phyloP scores from a whole-genome alignment of 2,329 filamentous ascomycete genomes.

The Claviceps cyperi region DNA sequence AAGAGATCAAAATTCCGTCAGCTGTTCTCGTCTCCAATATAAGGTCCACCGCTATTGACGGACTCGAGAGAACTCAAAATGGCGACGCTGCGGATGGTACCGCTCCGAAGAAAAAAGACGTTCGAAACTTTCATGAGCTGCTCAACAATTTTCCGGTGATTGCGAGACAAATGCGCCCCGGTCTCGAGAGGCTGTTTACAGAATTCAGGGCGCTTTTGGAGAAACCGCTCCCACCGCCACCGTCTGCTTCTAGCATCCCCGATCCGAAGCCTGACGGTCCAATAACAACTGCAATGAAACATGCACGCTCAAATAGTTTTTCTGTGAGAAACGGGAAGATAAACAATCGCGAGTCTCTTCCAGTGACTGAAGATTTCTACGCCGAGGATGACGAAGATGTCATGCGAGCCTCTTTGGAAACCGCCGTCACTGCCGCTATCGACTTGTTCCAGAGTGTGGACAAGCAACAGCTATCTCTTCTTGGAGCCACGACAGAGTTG shows the following conservation, averaged over 20 bases:
- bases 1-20: slow-evolving; percentile 56
- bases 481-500: slow-evolving; percentile 85
- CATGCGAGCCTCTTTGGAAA: slow-evolving; percentile 80
- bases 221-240: slow-evolving; percentile 66
- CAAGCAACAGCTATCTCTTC: slow-evolving; percentile 80
- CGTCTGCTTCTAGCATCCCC: slow-evolving; percentile 43
- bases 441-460: slow-evolving; percentile 93
- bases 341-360: slow-evolving; percentile 22
- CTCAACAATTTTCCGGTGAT: slow-evolving; percentile 91
- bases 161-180: slow-evolving; percentile 86
- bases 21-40: slow-evolving; percentile 41
- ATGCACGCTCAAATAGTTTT: slow-evolving; percentile 37
- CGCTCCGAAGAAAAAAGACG: slow-evolving; percentile 61
- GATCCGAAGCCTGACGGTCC: slow-evolving; percentile 44
- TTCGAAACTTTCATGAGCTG: slow-evolving; percentile 80
- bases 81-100: slow-evolving; percentile 27
- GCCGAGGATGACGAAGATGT: slow-evolving; percentile 83
- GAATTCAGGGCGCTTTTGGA: slow-evolving; percentile 81
- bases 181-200: slow-evolving; percentile 74
- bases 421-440: slow-evolving; percentile 82
- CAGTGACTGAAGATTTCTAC: slow-evolving; percentile 50
- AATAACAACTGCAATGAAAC: slow-evolving; percentile 39
- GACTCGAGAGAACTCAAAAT: slow-evolving; percentile 22
- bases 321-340: slow-evolving; percentile 19
- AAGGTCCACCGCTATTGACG: slow-evolving; percentile 22